Base-by-base conservation (phyloP, 2,329 filamentous ascomycete genomes). In the Dothideomycetidae sp. region DNA sequence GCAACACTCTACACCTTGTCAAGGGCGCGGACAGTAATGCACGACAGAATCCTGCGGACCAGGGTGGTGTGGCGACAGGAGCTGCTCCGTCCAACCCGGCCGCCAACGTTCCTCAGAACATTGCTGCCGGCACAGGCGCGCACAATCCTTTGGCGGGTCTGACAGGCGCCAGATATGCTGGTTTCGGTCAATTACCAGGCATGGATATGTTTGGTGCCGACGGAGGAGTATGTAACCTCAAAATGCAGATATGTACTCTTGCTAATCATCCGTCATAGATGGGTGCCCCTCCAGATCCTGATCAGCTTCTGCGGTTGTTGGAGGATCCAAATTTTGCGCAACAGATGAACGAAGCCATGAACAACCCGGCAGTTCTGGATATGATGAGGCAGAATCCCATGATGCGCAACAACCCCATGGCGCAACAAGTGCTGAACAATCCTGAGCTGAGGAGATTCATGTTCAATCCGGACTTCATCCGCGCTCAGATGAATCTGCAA, bases 1-100 rank as follows among this genome's bases (percentile, higher is more conserved):
- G 86, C 46, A 90, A 96, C 60, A 96, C 88, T 12, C 76, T 98
- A 49, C 90, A 98, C 59, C 73, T 98, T 51, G 90, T 98, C 52
- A 94, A 93, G 68, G 92, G 85, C 55, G 88, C 90, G 31, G 81
- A 82, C 43, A 94, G 86, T 70, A 93, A 92, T 51, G 70, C 68
- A 44, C 67, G 69, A 40, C 70, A 72, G 50, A 69, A 68, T 45
- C 68, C 66, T 10, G 60, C 70, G 13, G 63, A 59, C 43, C 67
- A 70, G 49, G 57, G 61, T 33, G 55, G 56, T 39, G 53, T 62
- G 4, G 41, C 50, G 10, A 45, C 52, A 14, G 36, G 36, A 10
- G 15, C 29, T 9, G 33, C 31, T 14, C 53, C 61, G 9, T 47
- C 60, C 3, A 56, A 64, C 18, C 63, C 70, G 3, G 65, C 73